These are phyloP conservation scores for Neoascochyta sp. DNA, from an alignment of 2,329 filamentous ascomycete species.

Conservation along the genomic window DNA sequence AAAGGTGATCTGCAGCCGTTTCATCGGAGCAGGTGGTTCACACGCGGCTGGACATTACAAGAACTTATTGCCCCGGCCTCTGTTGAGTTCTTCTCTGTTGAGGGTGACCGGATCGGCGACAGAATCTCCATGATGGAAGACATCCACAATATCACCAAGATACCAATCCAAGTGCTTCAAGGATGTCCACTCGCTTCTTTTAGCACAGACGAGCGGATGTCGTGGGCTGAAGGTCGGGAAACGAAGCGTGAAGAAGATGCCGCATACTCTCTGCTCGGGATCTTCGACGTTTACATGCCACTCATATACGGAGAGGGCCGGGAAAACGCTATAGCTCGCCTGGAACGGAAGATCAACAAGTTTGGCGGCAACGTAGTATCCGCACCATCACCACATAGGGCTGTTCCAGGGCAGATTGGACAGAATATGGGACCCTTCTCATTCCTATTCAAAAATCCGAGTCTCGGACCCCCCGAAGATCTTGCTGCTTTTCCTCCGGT, in stretches of 20 bases:
- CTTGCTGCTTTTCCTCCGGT: too few relatives aligned
- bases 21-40: constrained; percentile 13
- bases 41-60: constrained; percentile 16
- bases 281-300: constrained; percentile 8
- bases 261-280: constrained; percentile 14
- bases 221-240: constrained; percentile 20
- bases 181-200: constrained; percentile 4
- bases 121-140: constrained; percentile 5
- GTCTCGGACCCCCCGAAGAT: too few relatives aligned
- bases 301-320: constrained; percentile 5
- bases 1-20: too few relatives aligned
- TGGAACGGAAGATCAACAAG: not conserved
- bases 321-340: constrained; percentile 1
- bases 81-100: constrained; percentile 12
- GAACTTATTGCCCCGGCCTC: constrained; percentile 12
- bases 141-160: constrained; percentile 8
- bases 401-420: too few relatives aligned
- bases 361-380: not conserved
- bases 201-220: constrained; percentile 11
- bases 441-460: too few relatives aligned
- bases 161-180: constrained; percentile 8
- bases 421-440: too few relatives aligned
- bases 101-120: constrained; percentile 6
- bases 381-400: too few relatives aligned
- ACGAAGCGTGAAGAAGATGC: constrained; percentile 18